Percentiles rank a stretch among this genome's conserved stretches.
phyloP scores from a whole-genome alignment of 2,329 filamentous ascomycete genomes.

The Colletotrichum nymphaeae region DNA sequence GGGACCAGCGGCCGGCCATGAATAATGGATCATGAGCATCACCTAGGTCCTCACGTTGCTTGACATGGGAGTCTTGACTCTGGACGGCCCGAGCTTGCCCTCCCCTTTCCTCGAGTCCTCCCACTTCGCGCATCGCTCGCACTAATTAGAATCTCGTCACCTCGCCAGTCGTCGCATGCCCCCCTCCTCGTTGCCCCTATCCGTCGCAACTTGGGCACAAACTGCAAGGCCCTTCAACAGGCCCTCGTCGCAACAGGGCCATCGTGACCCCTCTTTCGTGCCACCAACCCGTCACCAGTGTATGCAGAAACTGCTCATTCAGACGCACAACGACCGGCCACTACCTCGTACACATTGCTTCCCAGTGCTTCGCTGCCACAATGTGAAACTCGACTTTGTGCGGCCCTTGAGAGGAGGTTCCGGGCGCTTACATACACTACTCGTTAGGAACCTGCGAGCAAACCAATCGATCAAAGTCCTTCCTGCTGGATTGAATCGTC shows the following conservation, averaged over 20 bases:
- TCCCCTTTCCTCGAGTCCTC: not conserved
- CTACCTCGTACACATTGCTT: not conserved
- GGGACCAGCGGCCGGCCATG: not conserved
- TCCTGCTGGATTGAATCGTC: conserved; percentile 5
- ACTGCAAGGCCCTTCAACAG: conserved; percentile 6
- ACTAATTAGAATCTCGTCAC: not conserved
- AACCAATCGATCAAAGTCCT: conserved; percentile 8
- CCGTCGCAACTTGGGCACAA: not conserved
- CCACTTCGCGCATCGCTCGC: conserved; percentile 2
- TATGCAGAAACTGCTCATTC: conserved; percentile 3
- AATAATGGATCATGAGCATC: not conserved
- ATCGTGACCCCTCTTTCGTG: conserved; percentile 14
- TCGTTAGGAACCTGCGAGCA: not conserved
- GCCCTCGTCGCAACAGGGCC: conserved; percentile 25
- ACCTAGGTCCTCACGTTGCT: not conserved
- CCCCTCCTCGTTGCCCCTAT: conserved; percentile 6
- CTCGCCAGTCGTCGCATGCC: not conserved
- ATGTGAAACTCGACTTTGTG: conserved; percentile 11
- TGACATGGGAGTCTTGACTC: not conserved
- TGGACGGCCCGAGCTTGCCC: conserved; percentile 14
- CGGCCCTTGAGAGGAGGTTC: not conserved
- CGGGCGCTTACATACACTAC: not conserved
- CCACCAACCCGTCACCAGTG: conserved; percentile 24
- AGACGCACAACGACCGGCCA: not conserved
- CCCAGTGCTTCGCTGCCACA: conserved; percentile 19